Evolutionary conservation across 2,329 filamentous ascomycete species (phyloP).

Genomic region (Lecanicillium sp.): DNA sequence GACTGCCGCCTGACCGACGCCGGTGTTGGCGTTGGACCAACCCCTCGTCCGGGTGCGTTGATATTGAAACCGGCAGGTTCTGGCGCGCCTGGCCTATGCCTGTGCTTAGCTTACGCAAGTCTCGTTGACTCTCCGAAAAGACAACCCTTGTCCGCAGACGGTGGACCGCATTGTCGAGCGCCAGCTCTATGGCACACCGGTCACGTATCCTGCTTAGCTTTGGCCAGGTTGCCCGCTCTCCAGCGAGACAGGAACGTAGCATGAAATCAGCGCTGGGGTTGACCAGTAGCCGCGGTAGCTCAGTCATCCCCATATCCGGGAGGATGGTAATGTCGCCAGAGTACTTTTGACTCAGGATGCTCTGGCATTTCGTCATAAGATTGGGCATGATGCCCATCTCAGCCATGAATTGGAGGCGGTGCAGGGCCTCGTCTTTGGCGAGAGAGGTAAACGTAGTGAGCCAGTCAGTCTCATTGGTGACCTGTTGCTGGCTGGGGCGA

Average conservation of each 20-base stretch:
- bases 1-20: constrained; percentile 42
- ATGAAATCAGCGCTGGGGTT: constrained; percentile 88
- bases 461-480: constrained; percentile 44
- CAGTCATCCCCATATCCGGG: constrained; percentile 65
- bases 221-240: constrained; percentile 87
- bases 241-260: constrained; percentile 65
- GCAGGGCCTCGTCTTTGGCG: constrained; percentile 71
- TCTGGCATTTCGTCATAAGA: constrained; percentile 67
- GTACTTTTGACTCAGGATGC: constrained; percentile 83
- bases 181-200: constrained; percentile 80
- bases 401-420: constrained; percentile 71
- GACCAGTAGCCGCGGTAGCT: constrained; percentile 68
- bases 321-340: constrained; percentile 93
- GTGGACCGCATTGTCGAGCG: constrained; percentile 69
- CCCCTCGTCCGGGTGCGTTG: constrained; percentile 13
- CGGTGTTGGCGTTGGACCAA: constrained; percentile 29
- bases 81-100: constrained; percentile 19
- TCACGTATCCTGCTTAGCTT: constrained; percentile 80
- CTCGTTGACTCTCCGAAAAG: constrained; percentile 58
- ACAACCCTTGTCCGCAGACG: constrained; percentile 59
- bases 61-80: constrained; percentile 12
- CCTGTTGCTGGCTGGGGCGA: constrained; percentile 17
- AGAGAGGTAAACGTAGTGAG: constrained; percentile 61
- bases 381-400: constrained; percentile 78
- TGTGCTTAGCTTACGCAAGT: constrained; percentile 41